Evolutionary conservation across 1,284 basidiomycete species (phyloP).

Genomic region (Chondrostereum purpureum): DNA sequence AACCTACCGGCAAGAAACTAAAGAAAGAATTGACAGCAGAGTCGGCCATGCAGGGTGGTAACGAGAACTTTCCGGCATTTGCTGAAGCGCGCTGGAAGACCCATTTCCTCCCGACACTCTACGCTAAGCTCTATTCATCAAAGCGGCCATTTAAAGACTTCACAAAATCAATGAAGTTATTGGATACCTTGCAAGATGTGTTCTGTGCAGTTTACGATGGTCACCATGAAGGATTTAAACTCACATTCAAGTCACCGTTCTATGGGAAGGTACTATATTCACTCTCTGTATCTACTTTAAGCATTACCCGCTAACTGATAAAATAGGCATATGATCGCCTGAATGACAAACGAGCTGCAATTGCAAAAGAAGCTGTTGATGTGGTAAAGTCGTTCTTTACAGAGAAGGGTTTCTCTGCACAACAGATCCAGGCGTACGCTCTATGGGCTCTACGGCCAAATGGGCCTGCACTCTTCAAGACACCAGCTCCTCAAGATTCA

Average conservation of each 20-base stretch:
- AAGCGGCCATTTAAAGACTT: conserved; percentile 1
- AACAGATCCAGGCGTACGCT: conserved; percentile 12
- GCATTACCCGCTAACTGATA: too few relatives aligned
- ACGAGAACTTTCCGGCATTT: not conserved
- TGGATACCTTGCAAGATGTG: not conserved
- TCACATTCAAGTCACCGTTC: too few relatives aligned
- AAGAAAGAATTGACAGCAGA: not conserved
- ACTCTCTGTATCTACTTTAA: too few relatives aligned
- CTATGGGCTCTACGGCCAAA: conserved; percentile 11
- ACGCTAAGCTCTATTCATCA: not conserved
- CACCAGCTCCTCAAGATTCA: conserved; percentile 13
- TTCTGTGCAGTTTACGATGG: not conserved
- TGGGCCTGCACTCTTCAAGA: conserved; percentile 15
- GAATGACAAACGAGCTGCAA: conserved; percentile 10
- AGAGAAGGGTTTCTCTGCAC: conserved; percentile 5
- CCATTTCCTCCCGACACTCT: not conserved
- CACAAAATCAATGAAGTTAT: not conserved
- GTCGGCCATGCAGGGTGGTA: not conserved
- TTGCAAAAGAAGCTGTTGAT: conserved; percentile 10
- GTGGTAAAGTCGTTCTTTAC: conserved; percentile 13
- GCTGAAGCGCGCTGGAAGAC: not conserved
- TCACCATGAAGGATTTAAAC: too few relatives aligned
- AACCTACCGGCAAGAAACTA: not conserved
- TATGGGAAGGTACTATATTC: too few relatives aligned
- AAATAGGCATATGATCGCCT: conserved; percentile 14